A percentile compares a stretch with the other conserved stretches of the same genome.
phyloP scores from a whole-genome alignment of 192 early-diverging fungal genomes.

The Lobosporangium transversale region DNA sequence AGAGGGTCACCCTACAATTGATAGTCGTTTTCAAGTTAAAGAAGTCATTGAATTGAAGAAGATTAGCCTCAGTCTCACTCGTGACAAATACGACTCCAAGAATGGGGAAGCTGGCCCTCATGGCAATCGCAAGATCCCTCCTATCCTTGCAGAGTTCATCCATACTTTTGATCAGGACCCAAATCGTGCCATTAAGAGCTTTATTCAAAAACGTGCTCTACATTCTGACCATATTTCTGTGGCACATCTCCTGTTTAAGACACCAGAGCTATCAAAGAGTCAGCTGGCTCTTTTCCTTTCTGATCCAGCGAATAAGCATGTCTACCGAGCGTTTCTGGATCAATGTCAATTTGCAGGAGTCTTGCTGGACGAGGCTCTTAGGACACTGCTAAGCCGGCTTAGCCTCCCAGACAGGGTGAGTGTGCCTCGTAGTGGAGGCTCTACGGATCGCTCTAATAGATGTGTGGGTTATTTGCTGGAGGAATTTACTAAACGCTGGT shows the following conservation, averaged over 20 bases:
- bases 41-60: constrained; percentile 61
- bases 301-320: constrained; percentile 62
- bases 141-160: constrained; percentile 66
- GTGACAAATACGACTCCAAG: constrained; percentile 50
- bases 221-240: constrained; percentile 68
- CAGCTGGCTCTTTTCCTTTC: constrained; percentile 69
- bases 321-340: constrained; percentile 65
- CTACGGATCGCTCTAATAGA: constrained; percentile 17
- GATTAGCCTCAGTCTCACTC: constrained; percentile 54
- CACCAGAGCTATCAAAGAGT: constrained; percentile 64
- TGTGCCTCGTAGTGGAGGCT: not conserved
- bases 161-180: constrained; percentile 69
- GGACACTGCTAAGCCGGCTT: constrained; percentile 64
- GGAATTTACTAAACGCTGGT: constrained; percentile 71
- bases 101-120: constrained; percentile 9
- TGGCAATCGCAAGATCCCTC: constrained; percentile 60
- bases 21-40: constrained; percentile 65
- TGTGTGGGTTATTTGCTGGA: constrained; percentile 64
- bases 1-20: constrained; percentile 57
- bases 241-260: constrained; percentile 73
- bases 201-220: constrained; percentile 66
- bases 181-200: constrained; percentile 61
- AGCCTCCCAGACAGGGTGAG: constrained; percentile 61
- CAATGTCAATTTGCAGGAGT: constrained; percentile 64
- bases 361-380: constrained; percentile 67